Percentiles rank a stretch among this genome's conserved stretches.
phyloP scores from a whole-genome alignment of 2,329 filamentous ascomycete genomes.

The Plectosphaerella cucumerina region DNA sequence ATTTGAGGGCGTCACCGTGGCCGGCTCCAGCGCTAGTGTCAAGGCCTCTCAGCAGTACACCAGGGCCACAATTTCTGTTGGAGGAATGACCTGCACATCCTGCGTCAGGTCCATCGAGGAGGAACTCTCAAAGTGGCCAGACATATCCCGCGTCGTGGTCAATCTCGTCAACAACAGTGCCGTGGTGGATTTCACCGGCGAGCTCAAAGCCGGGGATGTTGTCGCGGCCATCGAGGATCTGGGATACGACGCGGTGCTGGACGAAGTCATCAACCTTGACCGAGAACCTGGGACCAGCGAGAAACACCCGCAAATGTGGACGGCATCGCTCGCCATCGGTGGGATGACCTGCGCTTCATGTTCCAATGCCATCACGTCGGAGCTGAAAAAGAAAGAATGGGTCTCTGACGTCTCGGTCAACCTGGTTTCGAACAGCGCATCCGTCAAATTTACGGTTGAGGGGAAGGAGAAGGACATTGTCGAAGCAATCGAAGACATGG shows the following conservation, averaged over 20 bases:
- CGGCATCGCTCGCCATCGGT: constrained; percentile 54
- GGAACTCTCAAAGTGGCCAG: constrained; percentile 53
- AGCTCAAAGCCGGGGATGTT: constrained; percentile 25
- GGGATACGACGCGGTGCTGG: constrained; percentile 62
- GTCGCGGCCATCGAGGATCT: constrained; percentile 52
- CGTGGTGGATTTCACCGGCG: constrained; percentile 47
- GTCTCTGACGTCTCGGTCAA: constrained; percentile 50
- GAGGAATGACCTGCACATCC: constrained; percentile 70
- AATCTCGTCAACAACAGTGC: constrained; percentile 67
- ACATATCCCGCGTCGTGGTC: constrained; percentile 54
- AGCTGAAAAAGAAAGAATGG: constrained; percentile 51
- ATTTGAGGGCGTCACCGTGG: not conserved
- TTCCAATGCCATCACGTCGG: constrained; percentile 56
- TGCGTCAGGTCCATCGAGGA: constrained; percentile 62
- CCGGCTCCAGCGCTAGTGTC: not conserved
- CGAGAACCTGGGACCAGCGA: constrained; percentile 24
- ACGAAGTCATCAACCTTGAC: constrained; percentile 40
- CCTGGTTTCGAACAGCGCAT: constrained; percentile 56
- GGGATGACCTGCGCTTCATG: constrained; percentile 75
- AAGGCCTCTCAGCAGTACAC: constrained; percentile 24
- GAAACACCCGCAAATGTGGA: constrained; percentile 28
- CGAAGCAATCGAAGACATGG: constrained; percentile 46
- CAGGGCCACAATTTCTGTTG: constrained; percentile 54
- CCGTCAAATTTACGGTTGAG: constrained; percentile 38
- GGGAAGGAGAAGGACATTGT: constrained; percentile 11